phyloP scores from a whole-genome alignment of 176 grass and related monocot species.

The Zizania latifolia region DNA sequence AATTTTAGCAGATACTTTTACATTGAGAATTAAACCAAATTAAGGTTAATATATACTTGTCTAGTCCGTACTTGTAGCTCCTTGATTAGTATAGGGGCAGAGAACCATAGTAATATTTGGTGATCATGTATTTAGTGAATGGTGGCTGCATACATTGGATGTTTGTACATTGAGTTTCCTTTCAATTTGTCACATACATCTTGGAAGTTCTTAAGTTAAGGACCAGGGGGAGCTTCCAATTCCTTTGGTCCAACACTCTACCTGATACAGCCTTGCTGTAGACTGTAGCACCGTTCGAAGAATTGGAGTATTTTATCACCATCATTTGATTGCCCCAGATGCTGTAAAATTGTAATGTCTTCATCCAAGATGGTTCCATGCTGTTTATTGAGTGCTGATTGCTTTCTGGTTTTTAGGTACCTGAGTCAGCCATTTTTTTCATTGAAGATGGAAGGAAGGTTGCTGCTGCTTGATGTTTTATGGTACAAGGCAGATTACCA shows the following conservation, averaged over 20 bases:
- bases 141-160: neutral
- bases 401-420: constrained; percentile 39
- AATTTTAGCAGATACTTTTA: neutral
- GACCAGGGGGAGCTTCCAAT: neutral
- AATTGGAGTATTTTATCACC: neutral
- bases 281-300: neutral
- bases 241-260: neutral
- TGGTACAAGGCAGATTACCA: constrained; percentile 2
- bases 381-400: neutral
- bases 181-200: neutral
- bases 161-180: neutral
- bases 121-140: neutral
- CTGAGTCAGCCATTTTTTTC: constrained; percentile 89
- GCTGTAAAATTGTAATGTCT: neutral
- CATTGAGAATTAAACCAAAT: neutral
- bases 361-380: neutral
- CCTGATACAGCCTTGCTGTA: neutral
- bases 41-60: neutral
- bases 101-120: neutral
- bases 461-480: constrained; percentile 55
- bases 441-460: constrained; percentile 96
- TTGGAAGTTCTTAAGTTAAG: neutral
- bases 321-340: neutral
- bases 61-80: neutral
- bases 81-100: neutral